Evolutionary conservation across 225 moss, liverwort and hornwort species (phyloP).

Genomic region (Marchantia paleacea): DNA sequence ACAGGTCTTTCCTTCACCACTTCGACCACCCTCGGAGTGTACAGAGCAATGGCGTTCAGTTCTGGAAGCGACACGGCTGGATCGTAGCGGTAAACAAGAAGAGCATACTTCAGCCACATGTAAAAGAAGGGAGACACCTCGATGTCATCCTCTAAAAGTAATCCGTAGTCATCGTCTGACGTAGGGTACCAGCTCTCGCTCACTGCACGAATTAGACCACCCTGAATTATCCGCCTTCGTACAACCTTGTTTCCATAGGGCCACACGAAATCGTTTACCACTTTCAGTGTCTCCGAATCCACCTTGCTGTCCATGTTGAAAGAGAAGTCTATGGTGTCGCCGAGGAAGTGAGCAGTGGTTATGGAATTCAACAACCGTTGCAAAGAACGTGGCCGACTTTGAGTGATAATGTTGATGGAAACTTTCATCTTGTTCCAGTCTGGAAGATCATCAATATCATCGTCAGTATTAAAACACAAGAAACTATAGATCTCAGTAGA

Average conservation of each 20-base stretch:
- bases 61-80: conserved; percentile 69
- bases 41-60: conserved; percentile 85
- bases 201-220: conserved; percentile 90
- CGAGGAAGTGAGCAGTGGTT: conserved; percentile 64
- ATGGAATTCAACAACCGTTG: conserved; percentile 67
- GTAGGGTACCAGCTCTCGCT: conserved; percentile 98
- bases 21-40: conserved; percentile 87
- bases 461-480: background rate
- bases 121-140: conserved; percentile 95
- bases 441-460: conserved; percentile 13
- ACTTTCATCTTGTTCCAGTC: conserved; percentile 78
- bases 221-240: conserved; percentile 79
- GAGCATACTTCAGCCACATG: conserved; percentile 98
- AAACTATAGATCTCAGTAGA: background rate
- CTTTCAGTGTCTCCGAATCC: conserved; percentile 58
- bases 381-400: conserved; percentile 66
- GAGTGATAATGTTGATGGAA: conserved; percentile 90
- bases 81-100: conserved; percentile 83
- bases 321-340: conserved; percentile 69
- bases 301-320: conserved; percentile 96
- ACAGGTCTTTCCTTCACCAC: conserved; percentile 84
- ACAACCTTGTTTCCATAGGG: conserved; percentile 66
- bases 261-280: conserved; percentile 63
- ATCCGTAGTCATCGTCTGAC: conserved; percentile 78
- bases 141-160: conserved; percentile 92